Conservation (phyloP, 352 stramenopile genomes). For the Globisporangium orthogonon region DNA sequence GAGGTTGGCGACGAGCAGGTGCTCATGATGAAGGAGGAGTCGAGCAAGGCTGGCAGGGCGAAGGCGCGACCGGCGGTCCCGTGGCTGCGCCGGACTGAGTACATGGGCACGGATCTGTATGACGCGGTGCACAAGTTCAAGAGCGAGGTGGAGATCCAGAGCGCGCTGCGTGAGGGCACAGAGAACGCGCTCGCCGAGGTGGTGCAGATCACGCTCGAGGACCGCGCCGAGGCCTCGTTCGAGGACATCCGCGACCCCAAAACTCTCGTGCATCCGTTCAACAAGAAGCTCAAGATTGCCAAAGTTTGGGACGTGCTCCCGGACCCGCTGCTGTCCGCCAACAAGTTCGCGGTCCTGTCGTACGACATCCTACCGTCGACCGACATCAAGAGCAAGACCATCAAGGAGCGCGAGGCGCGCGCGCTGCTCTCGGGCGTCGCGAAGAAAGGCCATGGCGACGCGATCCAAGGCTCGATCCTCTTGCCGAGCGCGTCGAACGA, state of each 20-base stretch:
- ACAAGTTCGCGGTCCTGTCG: slow-evolving; percentile 82
- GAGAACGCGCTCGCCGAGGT: slow-evolving; percentile 76
- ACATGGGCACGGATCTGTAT: slow-evolving; percentile 85
- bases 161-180: slow-evolving; percentile 69
- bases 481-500: slow-evolving; percentile 48
- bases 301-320: slow-evolving; percentile 83
- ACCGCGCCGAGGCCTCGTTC: slow-evolving; percentile 80
- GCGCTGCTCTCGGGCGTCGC: slow-evolving; percentile 69
- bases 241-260: slow-evolving; percentile 55
- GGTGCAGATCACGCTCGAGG: slow-evolving; percentile 57
- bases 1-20: slow-evolving; percentile 71
- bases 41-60: slow-evolving; percentile 35
- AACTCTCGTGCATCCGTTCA: slow-evolving; percentile 74
- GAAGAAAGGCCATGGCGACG: slow-evolving; percentile 57
- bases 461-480: slow-evolving; percentile 72
- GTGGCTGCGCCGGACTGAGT: slow-evolving; percentile 78
- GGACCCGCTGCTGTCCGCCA: slow-evolving; percentile 65
- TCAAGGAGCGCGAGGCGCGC: slow-evolving; percentile 59
- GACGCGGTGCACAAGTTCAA: slow-evolving; percentile 86
- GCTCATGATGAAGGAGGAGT: slow-evolving; percentile 75
- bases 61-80: slow-evolving; percentile 71
- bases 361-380: slow-evolving; percentile 83
- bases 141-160: slow-evolving; percentile 83
- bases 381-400: slow-evolving; percentile 70
- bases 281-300: slow-evolving; percentile 73